Evolutionary conservation across 352 stramenopile species (phyloP), one percentile per base, ranked within the genome.

Genomic region (Proteromonas lacertae): DNA sequence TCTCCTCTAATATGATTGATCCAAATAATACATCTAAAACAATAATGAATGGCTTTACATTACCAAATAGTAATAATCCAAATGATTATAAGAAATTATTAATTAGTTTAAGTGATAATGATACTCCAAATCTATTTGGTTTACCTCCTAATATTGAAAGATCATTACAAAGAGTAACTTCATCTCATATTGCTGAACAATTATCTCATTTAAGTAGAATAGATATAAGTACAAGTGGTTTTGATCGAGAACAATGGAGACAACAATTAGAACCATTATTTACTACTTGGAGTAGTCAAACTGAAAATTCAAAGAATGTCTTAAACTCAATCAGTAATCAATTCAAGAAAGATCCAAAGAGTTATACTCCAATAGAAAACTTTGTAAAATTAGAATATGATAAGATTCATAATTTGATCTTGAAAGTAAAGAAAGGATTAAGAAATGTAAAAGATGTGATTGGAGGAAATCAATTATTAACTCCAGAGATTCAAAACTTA

Each of bases 131-230:
- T 0, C 52, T 88, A 6, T 91, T 92, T 35, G 64, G 69, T 0
- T 48, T 92, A 2, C 72, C 76, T 0, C 63, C 84, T 40, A 92
- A 91, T 50, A 87, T 90, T 29, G 76, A 91, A 46, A 56, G 70
- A 0, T 82, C 60, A 1, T 69, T 88, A 42, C 74, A 90, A 46
- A 66, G 76, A n/a, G 64, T 67, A 16, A 50, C 62, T 5, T 84
- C 69, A 14, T 43, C 53, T 0, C 46, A 62, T 9, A 63, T 88
- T n/a, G 68, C 84, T 18, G 48, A 56, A 9, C 62, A 82, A 35
- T 56, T 90, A 19, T 64, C 77, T 31, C 56, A 59, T 40, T 57
- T 91, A 6, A 65, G 58, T 7, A 54, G 62, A 18, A 69, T 50
- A 37, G 56, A 64, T 35, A 48, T 59, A 8, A 50, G 47, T 1